These are phyloP conservation scores for Cydonia oblonga DNA, from an alignment of 331 rosid species.

Conservation along the genomic window DNA sequence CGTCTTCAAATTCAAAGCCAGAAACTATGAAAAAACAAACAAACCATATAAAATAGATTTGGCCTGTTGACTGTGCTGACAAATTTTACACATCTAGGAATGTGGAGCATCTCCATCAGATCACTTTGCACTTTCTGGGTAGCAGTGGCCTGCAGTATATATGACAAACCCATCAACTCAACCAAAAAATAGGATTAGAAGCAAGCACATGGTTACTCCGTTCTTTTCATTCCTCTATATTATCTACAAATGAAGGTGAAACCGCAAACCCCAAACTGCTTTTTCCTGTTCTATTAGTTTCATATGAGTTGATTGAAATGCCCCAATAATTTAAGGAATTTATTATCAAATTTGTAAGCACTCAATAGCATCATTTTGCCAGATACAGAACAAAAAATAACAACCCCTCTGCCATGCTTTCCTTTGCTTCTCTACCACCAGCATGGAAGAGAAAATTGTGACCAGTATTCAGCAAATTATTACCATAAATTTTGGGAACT, in stretches of 20 bases:
- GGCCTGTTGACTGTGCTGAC: slow-evolving; percentile 96
- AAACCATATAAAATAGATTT: slow-evolving; percentile 78
- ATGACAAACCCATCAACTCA: neutral
- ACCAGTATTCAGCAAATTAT: neutral
- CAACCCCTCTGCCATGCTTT: neutral
- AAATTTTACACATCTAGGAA: slow-evolving; percentile 78
- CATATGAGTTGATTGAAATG: neutral
- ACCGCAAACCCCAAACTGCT: neutral
- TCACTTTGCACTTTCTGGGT: slow-evolving; percentile 90
- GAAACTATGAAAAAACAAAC: neutral
- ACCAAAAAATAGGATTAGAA: neutral
- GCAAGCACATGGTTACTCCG: slow-evolving; percentile 2
- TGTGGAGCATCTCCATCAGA: slow-evolving; percentile 84
- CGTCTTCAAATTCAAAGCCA: slow-evolving; percentile 4
- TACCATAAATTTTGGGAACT: neutral
- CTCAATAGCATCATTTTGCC: neutral
- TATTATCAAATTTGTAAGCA: neutral
- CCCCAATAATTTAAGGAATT: neutral
- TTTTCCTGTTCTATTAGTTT: neutral
- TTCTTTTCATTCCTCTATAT: neutral
- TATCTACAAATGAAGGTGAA: neutral
- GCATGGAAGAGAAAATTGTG: neutral
- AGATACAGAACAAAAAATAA: neutral
- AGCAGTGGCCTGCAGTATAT: slow-evolving; percentile 74
- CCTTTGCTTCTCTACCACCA: neutral